Base-by-base conservation (phyloP, 441 rosid genomes). In the Mallotus repandus region DNA sequence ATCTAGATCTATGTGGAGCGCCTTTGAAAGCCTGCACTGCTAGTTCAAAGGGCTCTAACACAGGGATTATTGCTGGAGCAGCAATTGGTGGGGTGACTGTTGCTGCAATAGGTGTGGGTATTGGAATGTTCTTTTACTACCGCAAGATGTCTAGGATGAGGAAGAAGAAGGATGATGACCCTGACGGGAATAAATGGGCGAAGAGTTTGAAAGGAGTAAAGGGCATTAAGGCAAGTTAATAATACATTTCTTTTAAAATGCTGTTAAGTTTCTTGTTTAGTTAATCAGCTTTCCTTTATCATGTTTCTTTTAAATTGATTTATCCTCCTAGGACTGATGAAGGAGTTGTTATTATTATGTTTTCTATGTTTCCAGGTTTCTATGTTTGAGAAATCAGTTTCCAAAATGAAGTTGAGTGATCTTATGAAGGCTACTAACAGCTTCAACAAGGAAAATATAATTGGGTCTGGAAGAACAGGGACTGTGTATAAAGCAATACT, bases 151-250 rank as follows among this genome's bases (percentile, higher is more conserved):
- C 85, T 75, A 69, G 56, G 77, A 77, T 15, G 41, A 80, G 69
- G 81, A 84, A 80, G 86, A 90, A 89, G 92, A 87, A 88, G 88
- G 86, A 82, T 15, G 91, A 86, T 70, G 99, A 95, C 80, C 99
- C 98, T 25, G 88, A 91, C 61, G 98, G 97, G 77, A 92, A 95
- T 82, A 91, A 84, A 80, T 95, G 98, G 96, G 86, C 98, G 8
- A 89, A 83, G 90, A 83, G 78, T 83, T 83, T 95, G 77, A 88
- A 86, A 81, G 91, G 86, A 80, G 60, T 74, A 43, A 89, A 92
- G 83, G 89, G 86, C 71, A 79, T 80, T 35, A 91, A 91, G 96
- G 96, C 81, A 83, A 86, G 84, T 76, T 57, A 49, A 58, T 70
- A 66, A 71, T 64, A 62, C 48, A 35, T 52, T 46, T 25, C 49